phyloP scores from a whole-genome alignment of 352 stramenopile genomes.

The Plasmopara halstedii region DNA sequence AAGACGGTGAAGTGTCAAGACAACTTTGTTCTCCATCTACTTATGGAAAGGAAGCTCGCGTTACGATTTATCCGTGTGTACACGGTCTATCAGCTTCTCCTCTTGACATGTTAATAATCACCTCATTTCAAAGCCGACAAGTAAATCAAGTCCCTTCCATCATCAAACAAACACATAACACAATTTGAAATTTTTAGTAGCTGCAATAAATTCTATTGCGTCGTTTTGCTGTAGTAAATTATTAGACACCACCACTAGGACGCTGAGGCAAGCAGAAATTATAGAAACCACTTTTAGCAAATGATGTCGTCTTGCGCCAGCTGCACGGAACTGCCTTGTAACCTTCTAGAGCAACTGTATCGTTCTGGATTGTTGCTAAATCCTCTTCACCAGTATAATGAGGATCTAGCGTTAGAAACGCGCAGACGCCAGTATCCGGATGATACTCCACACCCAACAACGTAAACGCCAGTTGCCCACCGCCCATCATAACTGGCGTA shows the following conservation, averaged over 20 bases:
- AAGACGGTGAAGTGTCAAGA: not conserved
- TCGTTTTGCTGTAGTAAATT: too few relatives aligned
- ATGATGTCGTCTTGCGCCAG: slow-evolving; percentile 53
- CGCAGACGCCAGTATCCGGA: slow-evolving; percentile 39
- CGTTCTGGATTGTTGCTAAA: slow-evolving; percentile 53
- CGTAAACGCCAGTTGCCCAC: slow-evolving; percentile 75
- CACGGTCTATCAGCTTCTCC: slow-evolving; percentile 18
- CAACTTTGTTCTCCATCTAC: not conserved
- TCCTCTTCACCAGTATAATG: slow-evolving; percentile 76
- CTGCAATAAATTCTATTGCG: too few relatives aligned
- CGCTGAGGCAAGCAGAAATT: slow-evolving; percentile 72
- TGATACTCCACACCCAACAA: slow-evolving; percentile 75
- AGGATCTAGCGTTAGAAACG: slow-evolving; percentile 77
- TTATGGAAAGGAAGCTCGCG: too few relatives aligned
- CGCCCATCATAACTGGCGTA: slow-evolving; percentile 84
- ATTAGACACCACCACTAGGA: slow-evolving; percentile 23
- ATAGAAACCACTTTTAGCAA: slow-evolving; percentile 64
- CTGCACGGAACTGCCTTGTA: slow-evolving; percentile 69
- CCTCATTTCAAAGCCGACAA: not conserved
- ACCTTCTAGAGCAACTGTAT: slow-evolving; percentile 47
- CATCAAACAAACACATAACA: too few relatives aligned
- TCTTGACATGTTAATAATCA: slow-evolving; percentile 25
- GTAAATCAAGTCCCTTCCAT: too few relatives aligned
- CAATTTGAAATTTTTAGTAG: too few relatives aligned
- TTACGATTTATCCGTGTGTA: slow-evolving; percentile 25